Conservation (phyloP, 495 filamentous ascomycete species). For the Neurospora cerealis region DNA sequence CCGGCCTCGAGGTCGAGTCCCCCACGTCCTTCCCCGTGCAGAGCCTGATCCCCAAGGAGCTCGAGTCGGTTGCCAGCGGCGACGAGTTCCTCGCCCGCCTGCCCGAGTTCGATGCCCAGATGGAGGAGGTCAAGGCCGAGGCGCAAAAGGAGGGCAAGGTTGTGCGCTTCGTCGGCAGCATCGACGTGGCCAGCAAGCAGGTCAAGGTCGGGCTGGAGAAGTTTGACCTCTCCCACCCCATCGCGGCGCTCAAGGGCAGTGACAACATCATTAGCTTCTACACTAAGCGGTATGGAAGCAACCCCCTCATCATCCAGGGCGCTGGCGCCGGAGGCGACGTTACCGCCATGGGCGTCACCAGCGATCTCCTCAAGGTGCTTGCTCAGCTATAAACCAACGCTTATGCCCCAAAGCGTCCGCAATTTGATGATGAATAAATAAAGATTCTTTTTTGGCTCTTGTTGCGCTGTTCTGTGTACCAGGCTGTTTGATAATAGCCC, state of each 20-base stretch:
- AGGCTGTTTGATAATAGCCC: not conserved
- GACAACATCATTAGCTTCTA: constrained; percentile 99
- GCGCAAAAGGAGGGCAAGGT: constrained; percentile 83
- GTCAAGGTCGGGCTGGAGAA: constrained; percentile 86
- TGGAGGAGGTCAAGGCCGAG: constrained; percentile 67
- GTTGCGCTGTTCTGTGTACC: not conserved
- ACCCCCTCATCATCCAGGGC: constrained; percentile 87
- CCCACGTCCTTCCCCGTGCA: constrained; percentile 85
- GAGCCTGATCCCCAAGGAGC: constrained; percentile 73
- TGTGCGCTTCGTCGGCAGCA: constrained; percentile 88
- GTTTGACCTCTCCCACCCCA: constrained; percentile 72
- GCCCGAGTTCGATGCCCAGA: constrained; percentile 67
- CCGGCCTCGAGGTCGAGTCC: constrained; percentile 63
- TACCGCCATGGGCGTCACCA: constrained; percentile 91
- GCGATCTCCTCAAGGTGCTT: constrained; percentile 80
- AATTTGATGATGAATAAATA: not conserved
- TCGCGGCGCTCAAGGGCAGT: constrained; percentile 88
- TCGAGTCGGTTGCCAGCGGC: constrained; percentile 63
- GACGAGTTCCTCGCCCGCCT: constrained; percentile 74
- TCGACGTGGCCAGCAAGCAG: constrained; percentile 63
- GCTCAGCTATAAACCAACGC: constrained; percentile 25
- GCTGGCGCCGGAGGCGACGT: constrained; percentile 91
- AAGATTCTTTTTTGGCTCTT: not conserved
- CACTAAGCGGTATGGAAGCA: constrained; percentile 82
- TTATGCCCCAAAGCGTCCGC: not conserved